Evolutionary conservation across 495 filamentous ascomycete species (phyloP).

Genomic region (Penicillium daleae): DNA sequence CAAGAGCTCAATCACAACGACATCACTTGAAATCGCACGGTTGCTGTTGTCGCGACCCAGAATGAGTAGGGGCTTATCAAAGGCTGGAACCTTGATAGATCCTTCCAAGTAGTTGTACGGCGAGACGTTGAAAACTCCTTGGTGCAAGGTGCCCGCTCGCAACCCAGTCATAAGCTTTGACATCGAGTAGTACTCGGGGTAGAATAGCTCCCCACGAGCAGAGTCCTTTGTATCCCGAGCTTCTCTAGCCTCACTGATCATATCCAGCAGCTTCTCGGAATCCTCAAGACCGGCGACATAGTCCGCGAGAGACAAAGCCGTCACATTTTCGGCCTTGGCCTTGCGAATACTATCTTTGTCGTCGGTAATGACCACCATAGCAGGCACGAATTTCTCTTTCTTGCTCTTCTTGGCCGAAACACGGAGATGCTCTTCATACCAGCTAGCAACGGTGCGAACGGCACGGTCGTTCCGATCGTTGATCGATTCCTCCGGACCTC

Average conservation of each 20-base stretch:
- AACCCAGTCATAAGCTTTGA: constrained; percentile 96
- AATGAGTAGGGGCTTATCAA: constrained; percentile 84
- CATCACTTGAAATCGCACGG: constrained; percentile 85
- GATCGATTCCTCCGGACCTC: constrained; percentile 80
- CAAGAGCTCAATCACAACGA: constrained; percentile 88
- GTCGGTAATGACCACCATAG: constrained; percentile 91
- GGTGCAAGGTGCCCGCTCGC: constrained; percentile 82
- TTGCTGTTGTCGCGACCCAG: constrained; percentile 97
- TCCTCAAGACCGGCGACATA: constrained; percentile 87
- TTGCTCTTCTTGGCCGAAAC: constrained; percentile 57
- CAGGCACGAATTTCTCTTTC: constrained; percentile 64
- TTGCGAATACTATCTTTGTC: constrained; percentile 86
- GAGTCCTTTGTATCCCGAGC: constrained; percentile 61
- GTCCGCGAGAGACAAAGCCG: constrained; percentile 66
- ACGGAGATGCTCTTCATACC: constrained; percentile 84
- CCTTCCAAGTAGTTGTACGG: constrained; percentile 97
- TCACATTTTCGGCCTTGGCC: constrained; percentile 74
- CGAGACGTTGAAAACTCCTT: constrained; percentile 93
- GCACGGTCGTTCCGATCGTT: constrained; percentile 97
- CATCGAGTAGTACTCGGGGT: constrained; percentile 80
- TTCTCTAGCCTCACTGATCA: constrained; percentile 82
- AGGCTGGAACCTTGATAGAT: constrained; percentile 83
- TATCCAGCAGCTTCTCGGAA: constrained; percentile 83
- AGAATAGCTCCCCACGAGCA: constrained; percentile 70
- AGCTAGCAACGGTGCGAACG: constrained; percentile 80